phyloP scores from a whole-genome alignment of 441 rosid genomes.

The Mallotus repandus region DNA sequence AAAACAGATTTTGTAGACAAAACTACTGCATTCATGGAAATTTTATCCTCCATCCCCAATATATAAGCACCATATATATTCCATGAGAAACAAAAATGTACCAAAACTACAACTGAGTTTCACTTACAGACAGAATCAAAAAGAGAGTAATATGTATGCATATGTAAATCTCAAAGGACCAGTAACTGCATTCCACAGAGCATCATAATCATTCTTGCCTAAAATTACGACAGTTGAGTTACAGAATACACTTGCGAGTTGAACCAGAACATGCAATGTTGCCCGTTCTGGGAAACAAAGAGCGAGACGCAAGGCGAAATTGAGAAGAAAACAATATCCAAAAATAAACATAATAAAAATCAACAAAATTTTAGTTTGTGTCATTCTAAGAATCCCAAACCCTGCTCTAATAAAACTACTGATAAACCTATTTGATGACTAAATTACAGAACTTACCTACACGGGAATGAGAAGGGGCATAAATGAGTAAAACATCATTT shows the following conservation, averaged over 20 bases:
- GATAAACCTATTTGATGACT: background rate
- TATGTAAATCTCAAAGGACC: background rate
- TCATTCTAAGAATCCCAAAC: conserved; percentile 1
- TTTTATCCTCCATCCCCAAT: too few relatives aligned
- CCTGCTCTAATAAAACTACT: background rate
- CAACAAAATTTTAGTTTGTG: conserved; percentile 9
- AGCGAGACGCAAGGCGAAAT: too few relatives aligned
- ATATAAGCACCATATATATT: too few relatives aligned
- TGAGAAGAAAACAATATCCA: background rate
- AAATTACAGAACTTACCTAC: background rate
- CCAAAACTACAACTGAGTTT: too few relatives aligned
- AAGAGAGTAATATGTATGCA: too few relatives aligned
- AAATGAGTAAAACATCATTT: background rate
- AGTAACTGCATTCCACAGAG: background rate
- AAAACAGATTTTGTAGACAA: too few relatives aligned
- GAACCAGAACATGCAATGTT: background rate
- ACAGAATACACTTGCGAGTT: too few relatives aligned
- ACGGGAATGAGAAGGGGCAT: too few relatives aligned
- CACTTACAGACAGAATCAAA: too few relatives aligned
- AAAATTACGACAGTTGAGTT: background rate
- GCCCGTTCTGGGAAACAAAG: background rate
- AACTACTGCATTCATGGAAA: too few relatives aligned
- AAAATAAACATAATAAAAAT: background rate
- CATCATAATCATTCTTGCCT: background rate
- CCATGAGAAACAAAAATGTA: too few relatives aligned